phyloP scores from a whole-genome alignment of 2,329 filamentous ascomycete species.

The Penicillium sp. region DNA sequence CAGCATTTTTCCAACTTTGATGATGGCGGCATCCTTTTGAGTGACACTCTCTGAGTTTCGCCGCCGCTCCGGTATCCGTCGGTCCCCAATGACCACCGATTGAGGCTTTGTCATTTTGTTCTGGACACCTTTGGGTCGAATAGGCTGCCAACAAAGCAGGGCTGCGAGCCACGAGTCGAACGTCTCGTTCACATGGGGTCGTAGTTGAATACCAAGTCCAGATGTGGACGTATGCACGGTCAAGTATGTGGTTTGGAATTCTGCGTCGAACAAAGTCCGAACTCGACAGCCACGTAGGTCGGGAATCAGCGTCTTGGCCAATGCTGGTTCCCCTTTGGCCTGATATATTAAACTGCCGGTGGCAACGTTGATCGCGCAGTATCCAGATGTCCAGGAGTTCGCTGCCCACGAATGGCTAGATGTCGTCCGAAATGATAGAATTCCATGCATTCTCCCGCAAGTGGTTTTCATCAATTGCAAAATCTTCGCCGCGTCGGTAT shows the following conservation, averaged over 20 bases:
- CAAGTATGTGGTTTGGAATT: constrained; percentile 47
- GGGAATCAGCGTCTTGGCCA: constrained; percentile 49
- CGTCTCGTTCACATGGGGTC: constrained; percentile 50
- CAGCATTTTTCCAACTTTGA: constrained; percentile 89
- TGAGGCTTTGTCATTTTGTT: constrained; percentile 53
- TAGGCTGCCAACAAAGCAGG: constrained; percentile 52
- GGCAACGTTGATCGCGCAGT: constrained; percentile 52
- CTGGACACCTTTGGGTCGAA: constrained; percentile 50
- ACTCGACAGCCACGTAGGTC: constrained; percentile 51
- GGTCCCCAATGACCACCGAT: constrained; percentile 44
- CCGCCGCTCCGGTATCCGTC: constrained; percentile 43
- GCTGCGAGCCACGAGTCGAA: constrained; percentile 54
- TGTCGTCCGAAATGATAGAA: constrained; percentile 50
- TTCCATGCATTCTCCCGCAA: constrained; percentile 52
- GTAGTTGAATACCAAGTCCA: constrained; percentile 47
- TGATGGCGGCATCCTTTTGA: constrained; percentile 74
- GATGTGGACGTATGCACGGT: constrained; percentile 50
- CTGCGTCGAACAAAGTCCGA: constrained; percentile 48
- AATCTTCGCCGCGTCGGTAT: constrained; percentile 48
- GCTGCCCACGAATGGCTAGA: constrained; percentile 46
- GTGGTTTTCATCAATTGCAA: constrained; percentile 53
- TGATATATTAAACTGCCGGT: constrained; percentile 52
- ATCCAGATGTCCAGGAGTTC: constrained; percentile 47
- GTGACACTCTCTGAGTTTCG: constrained; percentile 49
- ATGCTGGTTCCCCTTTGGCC: constrained; percentile 49